Conservation (phyloP, 176 grass and related monocot species). For the Carex pumila region DNA sequence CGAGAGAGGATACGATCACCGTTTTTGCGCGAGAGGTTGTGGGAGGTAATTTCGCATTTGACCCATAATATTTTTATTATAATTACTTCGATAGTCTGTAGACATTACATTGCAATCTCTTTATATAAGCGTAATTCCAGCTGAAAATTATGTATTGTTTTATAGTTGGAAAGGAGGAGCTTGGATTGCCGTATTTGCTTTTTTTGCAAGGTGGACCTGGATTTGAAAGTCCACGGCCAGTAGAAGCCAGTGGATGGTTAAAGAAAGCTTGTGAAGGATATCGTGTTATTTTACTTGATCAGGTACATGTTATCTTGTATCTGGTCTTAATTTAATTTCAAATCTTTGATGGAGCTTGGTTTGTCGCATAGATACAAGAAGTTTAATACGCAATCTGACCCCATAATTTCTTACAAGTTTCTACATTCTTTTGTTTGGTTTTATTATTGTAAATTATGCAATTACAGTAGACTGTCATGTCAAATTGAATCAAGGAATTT, state of each 20-base stretch:
- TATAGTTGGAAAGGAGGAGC: conserved; percentile 66
- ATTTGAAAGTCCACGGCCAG: conserved; percentile 69
- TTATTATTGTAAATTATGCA: neutral
- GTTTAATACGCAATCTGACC: neutral
- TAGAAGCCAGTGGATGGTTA: conserved; percentile 73
- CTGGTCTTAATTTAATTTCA: neutral
- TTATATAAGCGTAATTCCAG: neutral
- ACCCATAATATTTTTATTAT: neutral
- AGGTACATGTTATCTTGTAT: conserved; percentile 27
- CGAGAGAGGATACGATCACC: conserved; percentile 30
- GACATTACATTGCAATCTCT: neutral
- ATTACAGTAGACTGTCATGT: neutral
- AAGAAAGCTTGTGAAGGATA: conserved; percentile 87
- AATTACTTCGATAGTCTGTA: neutral
- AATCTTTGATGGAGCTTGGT: neutral
- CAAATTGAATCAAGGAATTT: neutral
- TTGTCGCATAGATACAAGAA: neutral
- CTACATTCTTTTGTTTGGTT: neutral
- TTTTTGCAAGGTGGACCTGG: conserved; percentile 94
- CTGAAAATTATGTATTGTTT: neutral
- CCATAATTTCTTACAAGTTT: neutral
- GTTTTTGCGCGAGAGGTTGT: conserved; percentile 90
- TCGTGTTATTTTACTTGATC: conserved; percentile 72
- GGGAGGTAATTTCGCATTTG: conserved; percentile 30
- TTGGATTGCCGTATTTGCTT: conserved; percentile 59